These are phyloP conservation scores for Pseudogymnoascus sp. DNA, from an alignment of 2,329 filamentous ascomycete genomes.

Conservation along the genomic window DNA sequence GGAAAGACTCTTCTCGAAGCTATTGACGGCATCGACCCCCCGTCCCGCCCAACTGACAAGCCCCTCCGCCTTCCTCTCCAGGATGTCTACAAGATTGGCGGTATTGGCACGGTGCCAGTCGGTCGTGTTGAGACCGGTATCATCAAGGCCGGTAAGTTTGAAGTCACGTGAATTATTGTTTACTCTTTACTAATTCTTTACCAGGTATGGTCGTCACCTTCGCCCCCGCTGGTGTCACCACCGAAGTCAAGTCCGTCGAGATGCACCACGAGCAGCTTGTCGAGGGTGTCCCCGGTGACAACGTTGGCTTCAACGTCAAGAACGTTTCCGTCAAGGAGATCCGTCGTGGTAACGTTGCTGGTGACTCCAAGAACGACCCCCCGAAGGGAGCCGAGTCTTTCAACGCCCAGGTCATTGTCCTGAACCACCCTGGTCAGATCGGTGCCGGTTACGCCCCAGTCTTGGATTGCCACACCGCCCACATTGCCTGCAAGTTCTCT, in stretches of 20 bases:
- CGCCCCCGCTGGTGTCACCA: conserved; percentile 97
- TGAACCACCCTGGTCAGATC: conserved; percentile 99
- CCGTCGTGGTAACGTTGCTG: conserved; percentile 98
- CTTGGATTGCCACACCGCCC: conserved; percentile 99
- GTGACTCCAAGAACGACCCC: conserved; percentile 99
- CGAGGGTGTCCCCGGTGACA: conserved; percentile 97
- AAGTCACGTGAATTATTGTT: conserved; percentile 51
- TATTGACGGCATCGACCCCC: conserved; percentile 91
- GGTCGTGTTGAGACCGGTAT: conserved; percentile 99
- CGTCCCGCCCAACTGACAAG: conserved; percentile 94
- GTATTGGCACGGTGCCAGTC: conserved; percentile 99
- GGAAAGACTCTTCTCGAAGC: conserved; percentile 99
- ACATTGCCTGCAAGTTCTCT: conserved; percentile 99
- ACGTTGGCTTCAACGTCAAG: conserved; percentile 99
- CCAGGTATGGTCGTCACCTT: conserved; percentile 93
- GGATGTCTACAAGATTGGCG: conserved; percentile 99
- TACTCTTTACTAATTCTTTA: not conserved
- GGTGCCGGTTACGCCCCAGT: conserved; percentile 98
- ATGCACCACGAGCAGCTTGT: conserved; percentile 99
- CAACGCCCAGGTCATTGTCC: conserved; percentile 99
- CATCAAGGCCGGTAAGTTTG: conserved; percentile 81
- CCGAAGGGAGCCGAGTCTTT: conserved; percentile 82
- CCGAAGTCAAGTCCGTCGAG: conserved; percentile 99
- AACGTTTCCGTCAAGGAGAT: conserved; percentile 99
- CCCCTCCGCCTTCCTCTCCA: conserved; percentile 99